A percentile compares a stretch with the other conserved stretches of the same genome.
phyloP scores from a whole-genome alignment of 2,329 filamentous ascomycete genomes.

The Didymella pinodella region DNA sequence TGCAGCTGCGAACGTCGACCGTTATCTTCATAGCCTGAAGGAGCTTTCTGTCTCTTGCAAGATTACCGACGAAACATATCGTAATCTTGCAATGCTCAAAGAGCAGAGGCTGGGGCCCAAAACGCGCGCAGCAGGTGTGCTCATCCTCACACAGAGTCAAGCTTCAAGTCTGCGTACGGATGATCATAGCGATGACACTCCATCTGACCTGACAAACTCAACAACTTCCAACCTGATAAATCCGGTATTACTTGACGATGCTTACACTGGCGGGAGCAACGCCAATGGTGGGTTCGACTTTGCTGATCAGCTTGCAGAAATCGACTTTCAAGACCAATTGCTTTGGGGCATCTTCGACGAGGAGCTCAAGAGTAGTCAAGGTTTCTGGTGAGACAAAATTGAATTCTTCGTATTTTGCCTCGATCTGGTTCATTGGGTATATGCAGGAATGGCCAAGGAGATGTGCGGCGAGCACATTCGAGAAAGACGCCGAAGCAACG shows the following conservation, averaged over 20 bases:
- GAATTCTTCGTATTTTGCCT: not conserved
- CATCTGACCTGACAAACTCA: too few species aligned
- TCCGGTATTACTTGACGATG: not conserved
- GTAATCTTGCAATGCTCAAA: not conserved
- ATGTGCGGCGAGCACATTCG: not conserved
- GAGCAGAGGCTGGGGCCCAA: not conserved
- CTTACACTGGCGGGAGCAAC: not conserved
- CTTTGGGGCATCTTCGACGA: not conserved
- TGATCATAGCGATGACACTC: not conserved
- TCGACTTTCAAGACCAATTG: not conserved
- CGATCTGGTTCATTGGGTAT: not conserved
- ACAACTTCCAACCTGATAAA: not conserved
- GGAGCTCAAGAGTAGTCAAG: not conserved
- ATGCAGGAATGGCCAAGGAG: not conserved
- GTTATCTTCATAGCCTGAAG: not conserved
- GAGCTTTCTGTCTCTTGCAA: not conserved
- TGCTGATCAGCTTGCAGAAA: not conserved
- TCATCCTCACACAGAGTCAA: not conserved
- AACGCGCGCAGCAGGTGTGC: not conserved
- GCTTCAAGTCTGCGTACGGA: not conserved
- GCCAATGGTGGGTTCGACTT: not conserved
- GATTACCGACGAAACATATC: not conserved
- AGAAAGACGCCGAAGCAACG: not conserved
- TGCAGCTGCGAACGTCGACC: not conserved
- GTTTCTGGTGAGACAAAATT: not conserved